Evolutionary conservation across 176 grass and related monocot genomes (phyloP).

Genomic region (Zizania latifolia): DNA sequence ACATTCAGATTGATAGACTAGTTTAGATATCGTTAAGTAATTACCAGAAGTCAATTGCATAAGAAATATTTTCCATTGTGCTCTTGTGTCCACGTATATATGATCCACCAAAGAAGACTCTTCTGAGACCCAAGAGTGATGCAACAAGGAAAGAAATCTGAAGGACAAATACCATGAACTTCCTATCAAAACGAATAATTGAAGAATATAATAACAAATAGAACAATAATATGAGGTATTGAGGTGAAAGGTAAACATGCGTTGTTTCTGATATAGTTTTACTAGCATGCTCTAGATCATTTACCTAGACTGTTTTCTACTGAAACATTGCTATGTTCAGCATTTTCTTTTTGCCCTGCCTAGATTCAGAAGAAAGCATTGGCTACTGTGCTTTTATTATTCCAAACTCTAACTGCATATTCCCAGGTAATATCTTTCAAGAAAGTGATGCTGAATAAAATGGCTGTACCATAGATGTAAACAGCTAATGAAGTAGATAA

Average conservation of each 20-base stretch:
- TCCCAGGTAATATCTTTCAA: not conserved
- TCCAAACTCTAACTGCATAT: not conserved
- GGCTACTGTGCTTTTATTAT: not conserved
- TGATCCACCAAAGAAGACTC: conserved; percentile 96
- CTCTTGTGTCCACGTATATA: conserved; percentile 94
- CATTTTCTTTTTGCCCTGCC: conserved; percentile 5
- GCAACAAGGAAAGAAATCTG: conserved; percentile 97
- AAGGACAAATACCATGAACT: conserved; percentile 10
- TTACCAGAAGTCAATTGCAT: conserved; percentile 95
- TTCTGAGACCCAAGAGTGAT: conserved; percentile 74
- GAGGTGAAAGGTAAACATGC: conserved; percentile 5
- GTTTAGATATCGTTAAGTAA: not conserved
- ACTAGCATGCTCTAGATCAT: conserved; percentile 2
- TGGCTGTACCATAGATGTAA: not conserved
- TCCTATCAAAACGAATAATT: not conserved
- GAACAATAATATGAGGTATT: not conserved
- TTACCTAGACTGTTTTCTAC: conserved; percentile 7
- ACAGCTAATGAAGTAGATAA: conserved; percentile 8
- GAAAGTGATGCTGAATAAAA: not conserved
- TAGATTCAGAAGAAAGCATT: not conserved
- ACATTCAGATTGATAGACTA: not conserved
- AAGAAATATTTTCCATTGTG: conserved; percentile 95
- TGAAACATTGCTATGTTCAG: not conserved
- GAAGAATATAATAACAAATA: conserved; percentile 5
- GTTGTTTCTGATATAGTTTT: not conserved